Evolutionary conservation across 495 filamentous ascomycete species (phyloP), one percentile per base, ranked within the genome.

Genomic region (Friedmanniomyces simplex): DNA sequence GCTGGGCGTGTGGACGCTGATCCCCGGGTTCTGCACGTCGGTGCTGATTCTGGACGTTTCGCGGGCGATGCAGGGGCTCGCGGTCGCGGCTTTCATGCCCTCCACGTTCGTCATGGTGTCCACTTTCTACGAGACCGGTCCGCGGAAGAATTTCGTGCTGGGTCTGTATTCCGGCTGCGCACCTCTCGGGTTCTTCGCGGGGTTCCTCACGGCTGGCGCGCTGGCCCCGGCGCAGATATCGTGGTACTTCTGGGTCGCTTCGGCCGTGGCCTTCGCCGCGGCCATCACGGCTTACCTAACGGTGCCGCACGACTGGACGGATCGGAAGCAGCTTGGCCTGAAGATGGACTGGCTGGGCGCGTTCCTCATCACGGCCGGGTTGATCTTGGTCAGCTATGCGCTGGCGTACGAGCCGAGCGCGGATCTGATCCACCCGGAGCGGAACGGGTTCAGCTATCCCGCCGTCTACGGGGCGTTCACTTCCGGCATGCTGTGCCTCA

Each of bases 141-240:
- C 87, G 7, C 75, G 89, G 16, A 94, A 93, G 72, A 95, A 95
- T 63, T 61, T 93, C 16, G 80, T 93, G 0, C 93, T 95, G 67
- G 82, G 83, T 42, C 66, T 93, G 0, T 95, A 91, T 67, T 86
- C 88, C 1, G 85, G 84, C 0, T 82, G 82, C 58, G 88, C 89
- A 0, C 83, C 85, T 0, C 60, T 91, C 0, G 89, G 89, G 0
- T 95, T 95, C 72, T 94, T 88, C 63, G 68, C 79, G 7, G 89
- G 89, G 1, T 87, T 94, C 50, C 86, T 94, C 66, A 79, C 88
- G 49, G 86, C 88, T 4, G 89, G 88, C 0, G 76, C 80, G 4
- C 82, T 78, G 3, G 75, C 89, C 55, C 82, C 77, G 41, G 67
- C 81, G 0, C 72, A 66, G 2, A 90, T 86, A 82, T 67, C 81